Conservation (phyloP, 2,329 filamentous ascomycete genomes). For the Diplodia scrobiculata region DNA sequence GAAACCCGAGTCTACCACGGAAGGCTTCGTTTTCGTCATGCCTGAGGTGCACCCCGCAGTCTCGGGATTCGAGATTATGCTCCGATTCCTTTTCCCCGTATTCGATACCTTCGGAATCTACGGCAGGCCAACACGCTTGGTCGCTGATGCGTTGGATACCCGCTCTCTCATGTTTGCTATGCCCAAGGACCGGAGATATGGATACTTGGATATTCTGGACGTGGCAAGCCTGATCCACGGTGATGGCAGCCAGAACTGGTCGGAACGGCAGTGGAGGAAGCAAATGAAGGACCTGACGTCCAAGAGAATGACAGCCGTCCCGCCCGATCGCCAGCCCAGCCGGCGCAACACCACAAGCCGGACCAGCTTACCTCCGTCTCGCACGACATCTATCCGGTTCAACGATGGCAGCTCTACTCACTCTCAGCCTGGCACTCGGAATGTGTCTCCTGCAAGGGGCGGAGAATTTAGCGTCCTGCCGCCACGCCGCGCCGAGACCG, state of each 20-base stretch:
- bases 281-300: conserved; percentile 86
- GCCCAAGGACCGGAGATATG: conserved; percentile 83
- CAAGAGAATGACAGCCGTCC: conserved; percentile 65
- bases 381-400: conserved; percentile 45
- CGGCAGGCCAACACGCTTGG: conserved; percentile 80
- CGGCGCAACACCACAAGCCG: conserved; percentile 51
- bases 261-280: conserved; percentile 85
- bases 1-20: conserved; percentile 72
- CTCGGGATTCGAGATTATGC: conserved; percentile 90
- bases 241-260: conserved; percentile 75
- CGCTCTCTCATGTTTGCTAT: conserved; percentile 98
- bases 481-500: conserved; percentile 49
- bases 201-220: conserved; percentile 87
- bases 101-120: conserved; percentile 93
- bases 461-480: conserved; percentile 36
- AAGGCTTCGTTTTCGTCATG: conserved; percentile 98
- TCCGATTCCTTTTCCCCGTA: conserved; percentile 87
- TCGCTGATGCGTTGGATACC: conserved; percentile 83
- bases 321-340: conserved; percentile 14
- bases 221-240: conserved; percentile 77
- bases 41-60: conserved; percentile 91
- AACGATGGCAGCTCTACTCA: conserved; percentile 47
- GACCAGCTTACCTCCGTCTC: conserved; percentile 44
- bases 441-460: conserved; percentile 46
- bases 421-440: conserved; percentile 51